Percentiles rank a stretch among this genome's conserved stretches.
Evolutionary conservation across 2,329 filamentous ascomycete genomes (phyloP).

Genomic region (Metarhizium anisopliae): DNA sequence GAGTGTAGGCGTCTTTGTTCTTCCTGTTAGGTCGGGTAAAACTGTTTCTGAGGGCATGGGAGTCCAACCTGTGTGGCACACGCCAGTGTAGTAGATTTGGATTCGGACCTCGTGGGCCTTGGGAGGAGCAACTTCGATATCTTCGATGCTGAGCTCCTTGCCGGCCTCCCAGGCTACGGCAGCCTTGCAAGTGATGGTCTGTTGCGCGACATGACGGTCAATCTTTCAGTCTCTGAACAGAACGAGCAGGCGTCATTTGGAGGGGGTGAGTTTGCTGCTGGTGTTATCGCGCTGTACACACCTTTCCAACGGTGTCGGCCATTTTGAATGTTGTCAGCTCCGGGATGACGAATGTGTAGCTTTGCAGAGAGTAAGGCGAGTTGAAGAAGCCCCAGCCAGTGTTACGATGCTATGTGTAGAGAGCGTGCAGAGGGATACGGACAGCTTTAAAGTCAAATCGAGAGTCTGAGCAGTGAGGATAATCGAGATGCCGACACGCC

Average conservation of each 20-base stretch:
- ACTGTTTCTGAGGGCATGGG: neutral
- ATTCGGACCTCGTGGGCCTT: conserved; percentile 93
- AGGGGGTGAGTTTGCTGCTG: neutral
- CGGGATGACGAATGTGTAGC: neutral
- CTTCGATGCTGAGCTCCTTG: conserved; percentile 81
- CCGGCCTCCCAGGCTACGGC: conserved; percentile 96
- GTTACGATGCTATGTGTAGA: neutral
- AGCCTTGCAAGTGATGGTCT: conserved; percentile 96
- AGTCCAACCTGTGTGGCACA: conserved; percentile 82
- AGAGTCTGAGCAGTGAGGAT: neutral
- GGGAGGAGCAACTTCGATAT: conserved; percentile 84
- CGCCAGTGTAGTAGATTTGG: conserved; percentile 93
- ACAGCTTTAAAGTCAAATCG: neutral
- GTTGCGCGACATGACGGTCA: conserved; percentile 5
- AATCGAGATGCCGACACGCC: conserved; percentile 3
- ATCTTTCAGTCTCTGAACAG: neutral
- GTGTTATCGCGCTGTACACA: neutral
- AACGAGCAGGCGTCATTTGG: conserved; percentile 3
- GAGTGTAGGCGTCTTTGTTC: conserved; percentile 72
- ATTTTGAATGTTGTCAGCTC: conserved; percentile 1
- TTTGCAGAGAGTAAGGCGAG: neutral
- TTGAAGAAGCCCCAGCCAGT: neutral
- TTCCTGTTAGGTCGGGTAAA: conserved; percentile 4
- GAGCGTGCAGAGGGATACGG: neutral
- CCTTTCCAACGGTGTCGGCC: conserved; percentile 9